Base-by-base conservation (phyloP, 2,329 filamentous ascomycete genomes). In the Sclerotinia spermophila region DNA sequence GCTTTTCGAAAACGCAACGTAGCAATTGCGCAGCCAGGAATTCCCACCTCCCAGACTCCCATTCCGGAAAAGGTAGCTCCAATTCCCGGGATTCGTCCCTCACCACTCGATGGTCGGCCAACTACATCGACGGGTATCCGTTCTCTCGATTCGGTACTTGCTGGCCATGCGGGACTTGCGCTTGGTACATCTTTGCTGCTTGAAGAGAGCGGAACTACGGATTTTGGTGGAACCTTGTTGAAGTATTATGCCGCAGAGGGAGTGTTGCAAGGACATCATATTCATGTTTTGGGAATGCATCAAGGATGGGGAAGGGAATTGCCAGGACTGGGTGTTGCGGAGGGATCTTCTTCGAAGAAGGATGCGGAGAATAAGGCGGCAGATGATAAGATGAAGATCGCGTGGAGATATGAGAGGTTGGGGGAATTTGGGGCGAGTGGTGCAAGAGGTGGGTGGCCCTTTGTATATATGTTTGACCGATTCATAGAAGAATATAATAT, bases 361-460 rank as follows among this genome's bases (percentile, higher is more conserved):
- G 79, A 78, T 56, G 78, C 77, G 76, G 79, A 80, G 82, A 79
- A 74, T 53, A 69, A 78, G 24, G 75, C 79, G 3, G 77, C 81
- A 2, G 84, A 85, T 21, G 92, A 95, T 73, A 94, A 90, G 81
- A 98, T 99, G 96, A 98, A 97, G 83, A 99, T 99, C 83, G 96
- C 96, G 5, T 99, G 96, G 96, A 87, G 96, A 80, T 99, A 99
- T 82, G 94, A 98, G 81, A 87, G 89, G 45, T 81, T 98, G 68
- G 91, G 92, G 24, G 90, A 91, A 74, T 90, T 89, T 76, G 89
- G 84, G 67, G 80, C 71, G 79, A 85, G 84, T 71, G 82, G 84
- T 68, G 80, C 72, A 79, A 83, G 72, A 83, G 83, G 72, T 83
- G 82, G 77, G 77, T 75, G 70, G 66, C 73, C 69, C 67, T 71